Evolutionary conservation across 1,139 yeast species (phyloP), one percentile per base, ranked within the genome.

Genomic region (Pichia sp.): DNA sequence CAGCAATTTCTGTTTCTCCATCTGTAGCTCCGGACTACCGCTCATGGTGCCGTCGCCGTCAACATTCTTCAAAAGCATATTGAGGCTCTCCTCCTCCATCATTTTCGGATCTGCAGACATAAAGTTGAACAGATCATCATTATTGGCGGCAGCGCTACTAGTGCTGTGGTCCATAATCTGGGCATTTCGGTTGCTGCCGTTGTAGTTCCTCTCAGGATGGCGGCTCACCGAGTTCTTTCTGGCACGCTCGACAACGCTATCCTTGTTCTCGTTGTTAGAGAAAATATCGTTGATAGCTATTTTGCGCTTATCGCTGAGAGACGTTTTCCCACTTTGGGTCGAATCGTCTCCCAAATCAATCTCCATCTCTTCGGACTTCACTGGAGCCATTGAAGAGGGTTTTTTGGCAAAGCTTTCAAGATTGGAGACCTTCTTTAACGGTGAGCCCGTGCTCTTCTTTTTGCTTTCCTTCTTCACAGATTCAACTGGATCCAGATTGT

Each of bases 201-300:
- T 36, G 16, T 36, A 15, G n/a, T 36, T 36, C n/a, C 41, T 36
- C n/a, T 36, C 41, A n/a, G 16, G 8, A 13, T 36, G 41, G n/a
- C 16, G 41, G 41, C n/a, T 36, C 8, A n/a, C 41, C 41, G 41
- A 36, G n/a, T 36, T 36, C n/a, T 15, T 36, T 47, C 38, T 5
- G 3, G 16, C 13, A 32, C 26, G 15, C 26, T 23, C 26, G 26
- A 23, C 26, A 23, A 23, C 26, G 26, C n/a, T n/a, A 8, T 29
- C 26, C 13, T 41, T n/a, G 7, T 16, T 19, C 23, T 46, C 41
- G 8, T 31, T 31, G 31, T 52, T 52, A 5, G 64, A 60, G 49
- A 67, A 67, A 5, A 67, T 67, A 58, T 67, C 70, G 55, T 67
- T 67, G 44, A 67, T 59, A 4, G 70, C 69, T 38, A 52, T 44